Evolutionary conservation across 2,329 filamentous ascomycete species (phyloP).

Genomic region (Phoma herbarum): DNA sequence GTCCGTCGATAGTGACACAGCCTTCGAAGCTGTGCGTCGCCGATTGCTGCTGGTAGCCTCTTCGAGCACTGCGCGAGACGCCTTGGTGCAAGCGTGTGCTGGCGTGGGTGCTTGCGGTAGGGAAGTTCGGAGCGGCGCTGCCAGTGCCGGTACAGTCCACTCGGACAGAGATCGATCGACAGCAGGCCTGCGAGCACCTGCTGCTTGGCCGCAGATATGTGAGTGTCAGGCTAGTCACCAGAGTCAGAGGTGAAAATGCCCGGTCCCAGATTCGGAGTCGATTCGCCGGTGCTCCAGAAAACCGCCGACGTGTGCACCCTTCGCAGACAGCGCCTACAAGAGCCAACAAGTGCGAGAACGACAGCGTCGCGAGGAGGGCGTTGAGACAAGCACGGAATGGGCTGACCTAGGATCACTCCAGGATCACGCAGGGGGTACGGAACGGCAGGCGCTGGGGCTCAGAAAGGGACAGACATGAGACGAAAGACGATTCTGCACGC

Average conservation of each 20-base stretch:
- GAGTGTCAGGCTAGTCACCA: slow-evolving; percentile 21
- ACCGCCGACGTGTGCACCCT: slow-evolving; percentile 16
- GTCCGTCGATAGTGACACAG: slow-evolving; percentile 18
- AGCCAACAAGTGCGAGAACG: slow-evolving; percentile 15
- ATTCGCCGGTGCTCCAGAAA: slow-evolving; percentile 14
- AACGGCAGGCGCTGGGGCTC: slow-evolving; percentile 32
- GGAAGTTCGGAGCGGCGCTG: slow-evolving; percentile 25
- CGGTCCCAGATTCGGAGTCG: slow-evolving; percentile 19
- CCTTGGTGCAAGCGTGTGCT: slow-evolving; percentile 7
- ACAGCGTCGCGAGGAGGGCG: slow-evolving; percentile 22
- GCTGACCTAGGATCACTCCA: slow-evolving; percentile 38
- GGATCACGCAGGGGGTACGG: slow-evolving; percentile 35
- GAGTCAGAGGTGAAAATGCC: slow-evolving; percentile 17
- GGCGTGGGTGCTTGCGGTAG: slow-evolving; percentile 24
- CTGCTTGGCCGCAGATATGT: slow-evolving; percentile 20
- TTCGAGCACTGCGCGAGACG: slow-evolving; percentile 19
- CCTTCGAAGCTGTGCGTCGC: slow-evolving; percentile 19
- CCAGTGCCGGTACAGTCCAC: slow-evolving; percentile 21
- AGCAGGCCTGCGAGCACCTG: slow-evolving; percentile 35
- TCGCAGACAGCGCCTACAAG: background rate
- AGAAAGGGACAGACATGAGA: slow-evolving; percentile 41
- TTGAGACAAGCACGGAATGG: slow-evolving; percentile 35
- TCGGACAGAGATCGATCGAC: slow-evolving; percentile 43
- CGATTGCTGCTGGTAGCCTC: slow-evolving; percentile 26
- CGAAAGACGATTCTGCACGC: slow-evolving; percentile 38